Percentiles rank a stretch among this genome's conserved stretches.
phyloP scores from a whole-genome alignment of 805 yeast species.

The Torulaspora indica region DNA sequence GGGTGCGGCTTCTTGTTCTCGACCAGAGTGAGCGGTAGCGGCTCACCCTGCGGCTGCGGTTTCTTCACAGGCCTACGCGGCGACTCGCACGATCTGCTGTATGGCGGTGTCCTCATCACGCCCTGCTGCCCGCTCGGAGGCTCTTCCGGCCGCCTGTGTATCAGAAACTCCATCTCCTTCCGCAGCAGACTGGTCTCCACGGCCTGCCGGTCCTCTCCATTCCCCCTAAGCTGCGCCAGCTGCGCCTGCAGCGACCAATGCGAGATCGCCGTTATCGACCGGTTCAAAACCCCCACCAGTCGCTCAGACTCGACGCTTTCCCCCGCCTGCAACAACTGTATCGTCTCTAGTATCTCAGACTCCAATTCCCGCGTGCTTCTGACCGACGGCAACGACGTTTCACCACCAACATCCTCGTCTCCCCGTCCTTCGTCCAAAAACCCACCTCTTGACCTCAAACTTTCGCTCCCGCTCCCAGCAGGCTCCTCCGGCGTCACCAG shows the following conservation, averaged over 20 bases:
- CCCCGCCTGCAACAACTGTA: constrained; percentile 17
- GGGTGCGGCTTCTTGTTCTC: constrained; percentile 34
- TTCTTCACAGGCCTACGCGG: not conserved
- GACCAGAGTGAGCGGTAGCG: constrained; percentile 14
- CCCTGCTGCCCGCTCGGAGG: not conserved
- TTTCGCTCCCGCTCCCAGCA: not conserved
- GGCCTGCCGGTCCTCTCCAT: constrained; percentile 22
- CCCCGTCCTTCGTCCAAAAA: not conserved
- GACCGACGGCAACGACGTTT: constrained; percentile 17
- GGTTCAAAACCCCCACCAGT: constrained; percentile 26
- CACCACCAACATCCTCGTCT: not conserved
- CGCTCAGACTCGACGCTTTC: constrained; percentile 14
- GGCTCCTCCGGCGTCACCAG: constrained; percentile 29
- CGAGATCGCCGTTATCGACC: constrained; percentile 28
- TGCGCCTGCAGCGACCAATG: constrained; percentile 35
- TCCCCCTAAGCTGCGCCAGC: constrained; percentile 23
- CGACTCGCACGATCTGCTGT: constrained; percentile 1
- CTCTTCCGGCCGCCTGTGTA: constrained; percentile 13
- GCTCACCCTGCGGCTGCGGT: constrained; percentile 5
- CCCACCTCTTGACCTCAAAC: not conserved
- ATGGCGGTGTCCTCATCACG: constrained; percentile 1
- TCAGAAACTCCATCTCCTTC: constrained; percentile 27
- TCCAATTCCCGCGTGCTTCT: constrained; percentile 27
- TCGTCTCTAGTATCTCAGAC: constrained; percentile 15
- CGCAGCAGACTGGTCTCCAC: constrained; percentile 26